These are phyloP conservation scores for Wickerhamiella bombiphila DNA, from an alignment of 805 yeast genomes.

Conservation along the genomic window DNA sequence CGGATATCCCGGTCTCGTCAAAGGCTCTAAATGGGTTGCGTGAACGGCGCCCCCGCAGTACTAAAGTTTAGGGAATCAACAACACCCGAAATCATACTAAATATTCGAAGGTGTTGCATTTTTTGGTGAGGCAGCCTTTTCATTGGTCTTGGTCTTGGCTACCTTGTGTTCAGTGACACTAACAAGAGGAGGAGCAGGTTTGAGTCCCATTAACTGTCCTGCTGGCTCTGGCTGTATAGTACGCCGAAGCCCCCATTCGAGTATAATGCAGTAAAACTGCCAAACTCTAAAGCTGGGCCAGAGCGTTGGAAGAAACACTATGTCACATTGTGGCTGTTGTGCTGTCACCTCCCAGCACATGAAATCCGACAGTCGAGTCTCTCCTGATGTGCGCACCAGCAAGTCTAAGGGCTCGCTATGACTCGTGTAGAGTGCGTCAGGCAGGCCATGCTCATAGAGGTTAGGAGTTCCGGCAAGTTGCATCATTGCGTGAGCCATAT, in stretches of 20 bases:
- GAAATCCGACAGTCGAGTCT: conserved; percentile 73
- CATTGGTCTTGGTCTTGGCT: conserved; percentile 1
- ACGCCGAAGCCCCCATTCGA: conserved; percentile 44
- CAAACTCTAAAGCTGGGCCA: conserved; percentile 86
- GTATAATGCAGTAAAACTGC: conserved; percentile 54
- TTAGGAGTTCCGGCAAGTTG: conserved; percentile 17
- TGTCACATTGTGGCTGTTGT: conserved; percentile 34
- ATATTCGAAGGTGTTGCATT: no score
- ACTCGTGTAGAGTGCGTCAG: conserved; percentile 47
- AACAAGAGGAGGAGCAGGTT: conserved; percentile 15
- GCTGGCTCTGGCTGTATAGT: background rate
- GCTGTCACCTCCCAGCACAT: conserved; percentile 65
- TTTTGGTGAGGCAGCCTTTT: no score
- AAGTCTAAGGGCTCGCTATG: conserved; percentile 67
- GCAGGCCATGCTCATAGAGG: conserved; percentile 27
- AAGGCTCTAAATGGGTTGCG: no score
- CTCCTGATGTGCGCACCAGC: conserved; percentile 80
- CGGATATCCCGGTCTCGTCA: no score
- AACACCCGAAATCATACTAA: no score
- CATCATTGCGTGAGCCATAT: conserved; percentile 55
- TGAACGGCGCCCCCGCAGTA: no score
- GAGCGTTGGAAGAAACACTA: conserved; percentile 60
- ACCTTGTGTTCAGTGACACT: conserved; percentile 11
- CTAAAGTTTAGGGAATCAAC: no score
- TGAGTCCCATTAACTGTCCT: conserved; percentile 4